Evolutionary conservation across 2,329 filamentous ascomycete species (phyloP).

Genomic region (Verticillium alfalfae): DNA sequence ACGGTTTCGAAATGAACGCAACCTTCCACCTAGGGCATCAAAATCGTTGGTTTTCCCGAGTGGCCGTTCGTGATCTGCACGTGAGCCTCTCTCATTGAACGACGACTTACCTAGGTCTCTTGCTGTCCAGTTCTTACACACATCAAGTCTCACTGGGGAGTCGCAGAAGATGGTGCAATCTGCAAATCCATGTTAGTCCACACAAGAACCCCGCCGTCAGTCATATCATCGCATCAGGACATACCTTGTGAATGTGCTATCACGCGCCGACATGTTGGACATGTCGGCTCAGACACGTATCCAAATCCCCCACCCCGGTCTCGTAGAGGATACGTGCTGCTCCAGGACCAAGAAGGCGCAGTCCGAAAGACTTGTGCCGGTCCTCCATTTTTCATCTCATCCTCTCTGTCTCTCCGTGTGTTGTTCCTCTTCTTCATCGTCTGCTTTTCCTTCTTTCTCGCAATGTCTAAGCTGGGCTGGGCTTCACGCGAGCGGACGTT

Average conservation of each 20-base stretch:
- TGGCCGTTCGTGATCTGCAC: too few relatives aligned
- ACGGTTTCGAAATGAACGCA: too few relatives aligned
- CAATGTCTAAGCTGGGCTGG: background rate
- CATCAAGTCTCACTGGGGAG: background rate
- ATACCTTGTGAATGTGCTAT: background rate
- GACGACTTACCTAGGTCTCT: background rate
- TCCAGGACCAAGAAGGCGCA: background rate
- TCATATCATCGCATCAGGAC: background rate
- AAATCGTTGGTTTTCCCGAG: too few relatives aligned
- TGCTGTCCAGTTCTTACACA: background rate
- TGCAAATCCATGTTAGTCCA: background rate
- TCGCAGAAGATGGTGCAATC: background rate
- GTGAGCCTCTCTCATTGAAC: too few relatives aligned
- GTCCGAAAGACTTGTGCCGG: background rate
- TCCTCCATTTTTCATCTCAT: background rate
- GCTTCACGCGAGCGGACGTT: background rate
- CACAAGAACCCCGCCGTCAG: background rate
- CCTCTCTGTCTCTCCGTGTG: background rate
- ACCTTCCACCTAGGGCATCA: too few relatives aligned
- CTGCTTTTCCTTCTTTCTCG: too few relatives aligned
- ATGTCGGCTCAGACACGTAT: constrained; percentile 1
- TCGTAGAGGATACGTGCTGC: background rate
- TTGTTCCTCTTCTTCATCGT: too few relatives aligned
- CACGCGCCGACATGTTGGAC: constrained; percentile 1
- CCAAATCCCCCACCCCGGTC: background rate